These are phyloP conservation scores for Stagonosporopsis rhizophila DNA, from an alignment of 2,329 filamentous ascomycete species.

Conservation along the genomic window DNA sequence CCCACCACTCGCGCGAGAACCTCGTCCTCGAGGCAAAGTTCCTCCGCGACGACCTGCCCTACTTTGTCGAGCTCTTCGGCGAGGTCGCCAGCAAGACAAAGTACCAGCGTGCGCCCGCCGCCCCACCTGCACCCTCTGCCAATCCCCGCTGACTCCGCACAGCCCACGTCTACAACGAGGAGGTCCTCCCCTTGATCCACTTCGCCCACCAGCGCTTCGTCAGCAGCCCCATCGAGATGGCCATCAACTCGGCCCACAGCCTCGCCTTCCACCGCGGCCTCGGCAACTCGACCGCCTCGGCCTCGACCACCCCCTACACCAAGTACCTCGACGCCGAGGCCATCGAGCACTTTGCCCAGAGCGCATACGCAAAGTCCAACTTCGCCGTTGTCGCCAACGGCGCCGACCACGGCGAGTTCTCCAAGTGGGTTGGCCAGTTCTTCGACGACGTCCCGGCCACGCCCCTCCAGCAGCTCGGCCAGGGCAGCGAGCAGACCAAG, in stretches of 20 bases:
- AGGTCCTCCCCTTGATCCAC: constrained; percentile 79
- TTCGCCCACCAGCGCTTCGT: constrained; percentile 77
- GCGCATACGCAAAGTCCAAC: constrained; percentile 87
- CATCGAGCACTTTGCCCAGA: constrained; percentile 76
- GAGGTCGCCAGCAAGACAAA: constrained; percentile 90
- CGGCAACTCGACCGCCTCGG: constrained; percentile 77
- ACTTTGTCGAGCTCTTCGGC: constrained; percentile 93
- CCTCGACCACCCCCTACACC: constrained; percentile 72
- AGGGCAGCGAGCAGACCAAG: constrained; percentile 72
- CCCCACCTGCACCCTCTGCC: background rate
- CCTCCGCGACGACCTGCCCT: constrained; percentile 92
- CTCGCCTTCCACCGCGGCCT: constrained; percentile 94
- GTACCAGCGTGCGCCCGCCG: constrained; percentile 67
- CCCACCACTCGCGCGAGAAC: constrained; percentile 92
- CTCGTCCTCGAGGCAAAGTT: constrained; percentile 93
- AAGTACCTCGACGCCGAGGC: constrained; percentile 81
- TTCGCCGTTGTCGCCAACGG: constrained; percentile 92
- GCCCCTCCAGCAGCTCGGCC: constrained; percentile 53
- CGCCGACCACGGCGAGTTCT: constrained; percentile 74
- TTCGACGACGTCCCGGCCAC: constrained; percentile 73
- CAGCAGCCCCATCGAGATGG: constrained; percentile 69
- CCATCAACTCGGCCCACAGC: constrained; percentile 83
- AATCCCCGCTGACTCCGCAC: constrained; percentile 13
- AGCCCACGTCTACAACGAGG: constrained; percentile 92
- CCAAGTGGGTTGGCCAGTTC: constrained; percentile 92